phyloP scores from a whole-genome alignment of 2,329 filamentous ascomycete genomes.

The Rosellinia necatrix region DNA sequence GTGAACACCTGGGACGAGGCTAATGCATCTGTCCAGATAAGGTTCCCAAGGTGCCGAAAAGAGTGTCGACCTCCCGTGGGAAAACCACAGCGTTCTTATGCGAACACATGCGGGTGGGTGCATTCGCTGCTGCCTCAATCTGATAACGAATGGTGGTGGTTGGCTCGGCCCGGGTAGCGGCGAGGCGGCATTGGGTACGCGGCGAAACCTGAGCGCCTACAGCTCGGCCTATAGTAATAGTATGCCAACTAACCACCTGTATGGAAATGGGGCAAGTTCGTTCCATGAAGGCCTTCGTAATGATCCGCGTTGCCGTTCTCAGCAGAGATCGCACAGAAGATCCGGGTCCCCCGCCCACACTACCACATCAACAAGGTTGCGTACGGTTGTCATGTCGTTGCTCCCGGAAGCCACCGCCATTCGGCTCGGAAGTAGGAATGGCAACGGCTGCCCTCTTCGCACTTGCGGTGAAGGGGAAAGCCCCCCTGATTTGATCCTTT shows the following conservation, averaged over 20 bases:
- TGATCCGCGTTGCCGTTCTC: conserved; percentile 7
- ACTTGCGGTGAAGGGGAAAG: no score
- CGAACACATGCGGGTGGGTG: not conserved
- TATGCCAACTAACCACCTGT: no score
- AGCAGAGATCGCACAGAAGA: conserved; percentile 6
- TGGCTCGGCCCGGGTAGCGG: conserved; percentile 1
- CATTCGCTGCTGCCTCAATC: no score
- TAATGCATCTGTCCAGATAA: conserved; percentile 28
- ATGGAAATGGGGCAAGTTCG: not conserved
- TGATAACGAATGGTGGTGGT: not conserved
- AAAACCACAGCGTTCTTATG: conserved; percentile 9
- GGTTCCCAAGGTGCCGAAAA: conserved; percentile 20
- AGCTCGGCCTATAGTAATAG: no score
- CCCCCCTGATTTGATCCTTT: no score
- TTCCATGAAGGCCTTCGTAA: not conserved
- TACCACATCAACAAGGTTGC: not conserved
- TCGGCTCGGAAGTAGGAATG: not conserved
- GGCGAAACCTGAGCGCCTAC: not conserved
- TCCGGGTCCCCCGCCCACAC: conserved; percentile 3
- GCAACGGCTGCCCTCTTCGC: no score
- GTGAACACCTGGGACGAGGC: conserved; percentile 29
- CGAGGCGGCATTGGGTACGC: not conserved
- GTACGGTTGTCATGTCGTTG: not conserved
- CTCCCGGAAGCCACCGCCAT: not conserved
- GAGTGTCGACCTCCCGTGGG: no score